Conservation (phyloP, 2,329 filamentous ascomycete genomes). For the Domatiomyces catenatus region DNA sequence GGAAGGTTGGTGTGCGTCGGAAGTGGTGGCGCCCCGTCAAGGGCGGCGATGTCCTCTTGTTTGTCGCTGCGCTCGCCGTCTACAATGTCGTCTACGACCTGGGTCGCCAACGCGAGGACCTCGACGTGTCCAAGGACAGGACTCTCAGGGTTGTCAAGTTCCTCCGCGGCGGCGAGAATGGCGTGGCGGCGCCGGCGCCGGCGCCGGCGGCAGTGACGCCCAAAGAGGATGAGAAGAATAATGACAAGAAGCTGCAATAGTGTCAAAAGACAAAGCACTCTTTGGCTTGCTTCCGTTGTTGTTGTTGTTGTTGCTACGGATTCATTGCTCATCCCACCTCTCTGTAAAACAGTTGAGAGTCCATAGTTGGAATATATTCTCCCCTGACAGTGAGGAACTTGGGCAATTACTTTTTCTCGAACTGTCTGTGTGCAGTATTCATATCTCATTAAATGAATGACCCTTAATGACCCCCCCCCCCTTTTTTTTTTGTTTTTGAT, state of each 20-base stretch:
- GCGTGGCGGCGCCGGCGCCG: slow-evolving; percentile 39
- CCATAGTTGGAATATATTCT: too few species aligned
- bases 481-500: not conserved
- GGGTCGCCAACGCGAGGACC: slow-evolving; percentile 3
- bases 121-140: slow-evolving; percentile 6
- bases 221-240: not conserved
- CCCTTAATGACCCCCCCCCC: too few species aligned
- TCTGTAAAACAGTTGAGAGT: too few species aligned
- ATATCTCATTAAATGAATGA: too few species aligned
- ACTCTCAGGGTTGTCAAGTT: slow-evolving; percentile 23
- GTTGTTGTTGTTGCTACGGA: too few species aligned
- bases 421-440: too few species aligned
- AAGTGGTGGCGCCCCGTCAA: slow-evolving; percentile 72
- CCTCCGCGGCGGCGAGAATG: slow-evolving; percentile 14
- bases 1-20: slow-evolving; percentile 87
- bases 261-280: not conserved
- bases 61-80: slow-evolving; percentile 58
- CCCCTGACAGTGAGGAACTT: too few species aligned
- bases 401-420: too few species aligned
- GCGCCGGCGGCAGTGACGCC: too few species aligned
- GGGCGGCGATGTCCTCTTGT: slow-evolving; percentile 71
- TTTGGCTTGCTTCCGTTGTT: too few species aligned
- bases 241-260: not conserved
- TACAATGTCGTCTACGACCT: slow-evolving; percentile 15
- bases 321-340: too few species aligned